A percentile compares a stretch with the other conserved stretches of the same genome.
These are phyloP conservation scores for Ophiostoma piceae DNA, from an alignment of 2,329 filamentous ascomycete genomes.

Conservation along the genomic window DNA sequence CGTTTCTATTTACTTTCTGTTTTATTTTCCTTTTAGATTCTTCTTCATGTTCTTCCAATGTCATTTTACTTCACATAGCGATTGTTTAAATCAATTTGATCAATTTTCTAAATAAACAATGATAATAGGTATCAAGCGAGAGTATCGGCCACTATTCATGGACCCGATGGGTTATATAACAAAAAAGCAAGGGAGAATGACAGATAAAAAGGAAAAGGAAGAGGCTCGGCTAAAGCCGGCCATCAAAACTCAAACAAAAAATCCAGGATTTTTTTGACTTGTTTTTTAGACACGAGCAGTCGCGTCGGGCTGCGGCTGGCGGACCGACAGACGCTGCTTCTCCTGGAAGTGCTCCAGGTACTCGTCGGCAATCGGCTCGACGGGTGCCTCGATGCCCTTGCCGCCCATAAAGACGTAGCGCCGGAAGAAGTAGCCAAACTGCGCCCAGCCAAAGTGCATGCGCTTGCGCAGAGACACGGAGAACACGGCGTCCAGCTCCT, in stretches of 20 bases:
- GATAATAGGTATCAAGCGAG: constrained; percentile 6
- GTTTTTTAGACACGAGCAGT: constrained; percentile 21
- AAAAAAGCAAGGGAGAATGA: neutral
- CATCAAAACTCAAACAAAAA: neutral
- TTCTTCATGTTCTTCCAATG: neutral
- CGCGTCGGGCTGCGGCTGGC: constrained; percentile 17
- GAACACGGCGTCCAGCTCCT: constrained; percentile 38
- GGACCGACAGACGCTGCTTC: neutral
- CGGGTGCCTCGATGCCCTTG: constrained; percentile 11
- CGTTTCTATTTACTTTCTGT: neutral
- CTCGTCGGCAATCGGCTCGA: constrained; percentile 23
- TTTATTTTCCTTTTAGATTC: neutral
- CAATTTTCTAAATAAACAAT: neutral
- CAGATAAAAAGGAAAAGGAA: neutral
- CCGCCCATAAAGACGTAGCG: constrained; percentile 26
- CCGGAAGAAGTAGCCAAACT: constrained; percentile 26
- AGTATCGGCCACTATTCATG: neutral
- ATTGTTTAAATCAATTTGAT: neutral
- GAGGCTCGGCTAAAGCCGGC: neutral
- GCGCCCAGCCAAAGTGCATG: constrained; percentile 27
- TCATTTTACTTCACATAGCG: neutral
- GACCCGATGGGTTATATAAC: neutral
- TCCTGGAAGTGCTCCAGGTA: constrained; percentile 13
- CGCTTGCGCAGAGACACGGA: constrained; percentile 30
- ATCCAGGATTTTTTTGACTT: neutral